Base-by-base conservation (phyloP, 148 eudicot genomes). In the Fagopyrum tataricum region DNA sequence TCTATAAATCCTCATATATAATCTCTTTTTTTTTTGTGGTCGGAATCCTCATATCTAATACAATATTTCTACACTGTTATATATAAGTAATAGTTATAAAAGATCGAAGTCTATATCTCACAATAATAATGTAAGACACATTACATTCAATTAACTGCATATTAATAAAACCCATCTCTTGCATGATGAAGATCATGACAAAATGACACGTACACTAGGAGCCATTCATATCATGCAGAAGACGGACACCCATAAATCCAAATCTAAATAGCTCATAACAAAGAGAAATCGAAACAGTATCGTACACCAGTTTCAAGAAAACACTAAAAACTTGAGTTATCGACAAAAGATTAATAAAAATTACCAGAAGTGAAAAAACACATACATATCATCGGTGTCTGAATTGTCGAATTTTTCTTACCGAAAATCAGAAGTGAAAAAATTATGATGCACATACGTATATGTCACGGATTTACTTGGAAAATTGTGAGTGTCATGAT, bases 391-490 rank as follows among this genome's bases (percentile, higher is more conserved):
- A n/a, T 26, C 37, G 18, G 6, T 6, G 24, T 53, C 59, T 20
- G 24, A 7, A 53, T n/a, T n/a, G 59, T 15, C 20, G 24, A 53
- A n/a, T 0, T 1, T 2, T 21, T 7, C 59, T n/a, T 53, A 11
- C 23, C n/a, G 10, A 53, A 5, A 51, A 17, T 20, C 56, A 51
- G n/a, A 51, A 51, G 7, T 17, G n/a, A n/a, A n/a, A 31, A 31
- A 31, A 31, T 52, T 52, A 17, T 52, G 4, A 47, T 47, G 14
- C 14, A 7, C 5, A n/a, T 31, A 26, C 37, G 37, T 26, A 9
- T 11, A 64, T 64, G 69, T 64, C 69, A 64, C 69, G 69, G 69
- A 64, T 64, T 64, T 15, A 37, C 69, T 64, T 64, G 4, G 69
- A 31, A 64, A 6, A 6, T 37, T 64, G 69, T 64, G 67, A 61